phyloP scores from a whole-genome alignment of 2,329 filamentous ascomycete species.

The Trichoderma brevicompactum region DNA sequence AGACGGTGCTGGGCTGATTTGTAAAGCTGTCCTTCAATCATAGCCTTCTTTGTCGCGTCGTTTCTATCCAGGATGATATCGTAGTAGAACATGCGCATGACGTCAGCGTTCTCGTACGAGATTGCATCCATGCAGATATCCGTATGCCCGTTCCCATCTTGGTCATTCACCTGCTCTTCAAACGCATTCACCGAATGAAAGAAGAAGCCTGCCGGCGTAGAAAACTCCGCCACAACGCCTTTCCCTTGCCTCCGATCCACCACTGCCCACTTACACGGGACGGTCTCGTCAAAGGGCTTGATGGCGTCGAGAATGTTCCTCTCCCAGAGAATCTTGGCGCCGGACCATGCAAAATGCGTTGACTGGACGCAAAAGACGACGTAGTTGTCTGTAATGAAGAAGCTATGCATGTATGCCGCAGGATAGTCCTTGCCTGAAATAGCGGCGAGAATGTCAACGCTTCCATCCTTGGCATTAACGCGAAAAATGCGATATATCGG shows the following conservation, averaged over 20 bases:
- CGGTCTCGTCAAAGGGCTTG: conserved; percentile 60
- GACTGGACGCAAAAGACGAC: conserved; percentile 76
- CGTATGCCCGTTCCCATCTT: conserved; percentile 37
- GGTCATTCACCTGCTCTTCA: conserved; percentile 57
- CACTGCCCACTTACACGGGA: conserved; percentile 71
- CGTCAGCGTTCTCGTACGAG: conserved; percentile 65
- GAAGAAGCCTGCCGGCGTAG: conserved; percentile 71
- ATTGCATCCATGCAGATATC: conserved; percentile 69
- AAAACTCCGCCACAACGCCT: conserved; percentile 71
- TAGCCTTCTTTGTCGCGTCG: conserved; percentile 50
- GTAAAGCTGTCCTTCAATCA: conserved; percentile 46
- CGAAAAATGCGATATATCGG: conserved; percentile 72
- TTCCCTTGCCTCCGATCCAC: conserved; percentile 66
- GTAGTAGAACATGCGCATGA: conserved; percentile 71
- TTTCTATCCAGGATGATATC: conserved; percentile 64
- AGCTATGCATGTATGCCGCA: conserved; percentile 80
- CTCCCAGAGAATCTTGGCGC: conserved; percentile 65
- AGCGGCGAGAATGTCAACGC: conserved; percentile 72
- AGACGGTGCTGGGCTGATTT: conserved; percentile 46
- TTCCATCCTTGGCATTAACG: conserved; percentile 63
- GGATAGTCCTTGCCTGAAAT: conserved; percentile 55
- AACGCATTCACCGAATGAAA: conserved; percentile 83
- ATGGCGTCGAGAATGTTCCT: conserved; percentile 72
- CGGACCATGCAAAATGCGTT: conserved; percentile 61
- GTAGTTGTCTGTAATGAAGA: conserved; percentile 73